A percentile compares a stretch with the other conserved stretches of the same genome.
These are phyloP conservation scores for Zoysia japonica DNA, from an alignment of 176 grass and related monocot species.

Conservation along the genomic window DNA sequence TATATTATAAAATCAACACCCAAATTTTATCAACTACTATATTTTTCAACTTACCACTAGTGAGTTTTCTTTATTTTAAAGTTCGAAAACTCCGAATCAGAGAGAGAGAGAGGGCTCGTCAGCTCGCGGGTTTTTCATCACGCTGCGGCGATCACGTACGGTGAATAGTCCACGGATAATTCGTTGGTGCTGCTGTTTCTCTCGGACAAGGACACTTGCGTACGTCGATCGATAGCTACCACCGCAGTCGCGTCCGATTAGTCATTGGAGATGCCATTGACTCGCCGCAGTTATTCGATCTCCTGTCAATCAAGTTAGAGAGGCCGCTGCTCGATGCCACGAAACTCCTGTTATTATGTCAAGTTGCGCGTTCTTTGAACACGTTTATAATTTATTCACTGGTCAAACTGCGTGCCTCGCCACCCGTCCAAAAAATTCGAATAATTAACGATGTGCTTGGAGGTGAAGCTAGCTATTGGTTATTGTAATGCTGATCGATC, in stretches of 20 bases:
- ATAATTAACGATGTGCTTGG: constrained; percentile 3
- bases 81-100: neutral
- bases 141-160: neutral
- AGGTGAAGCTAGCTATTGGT: neutral
- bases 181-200: neutral
- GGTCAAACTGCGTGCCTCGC: neutral
- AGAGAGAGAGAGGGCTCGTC: neutral
- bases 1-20: no score
- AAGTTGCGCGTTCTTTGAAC: neutral
- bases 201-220: neutral
- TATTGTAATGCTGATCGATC: neutral
- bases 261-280: neutral
- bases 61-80: neutral
- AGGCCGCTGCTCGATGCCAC: neutral
- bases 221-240: neutral
- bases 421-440: no score
- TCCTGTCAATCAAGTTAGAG: neutral
- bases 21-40: no score
- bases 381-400: neutral
- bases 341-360: neutral
- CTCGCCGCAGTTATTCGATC: neutral
- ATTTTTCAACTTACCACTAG: neutral
- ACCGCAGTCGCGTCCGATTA: neutral
- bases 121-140: neutral
- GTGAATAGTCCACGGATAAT: neutral